Percentiles rank a stretch among this genome's conserved stretches.
These are phyloP conservation scores for Sicyos baderoa DNA, from an alignment of 306 rosid species.

Conservation along the genomic window DNA sequence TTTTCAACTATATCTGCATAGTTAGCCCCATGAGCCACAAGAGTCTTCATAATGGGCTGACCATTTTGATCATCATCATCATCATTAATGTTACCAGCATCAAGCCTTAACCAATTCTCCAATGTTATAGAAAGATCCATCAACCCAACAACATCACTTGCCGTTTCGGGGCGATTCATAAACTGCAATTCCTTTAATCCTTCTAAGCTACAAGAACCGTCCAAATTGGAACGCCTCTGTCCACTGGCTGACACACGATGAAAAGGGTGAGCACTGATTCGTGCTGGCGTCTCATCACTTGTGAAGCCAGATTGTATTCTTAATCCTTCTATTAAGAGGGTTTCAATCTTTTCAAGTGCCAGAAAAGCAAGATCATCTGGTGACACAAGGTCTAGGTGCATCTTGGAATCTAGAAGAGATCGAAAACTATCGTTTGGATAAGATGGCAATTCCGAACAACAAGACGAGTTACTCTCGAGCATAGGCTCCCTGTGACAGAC, in stretches of 20 bases:
- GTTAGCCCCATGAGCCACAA: slow-evolving; percentile 47
- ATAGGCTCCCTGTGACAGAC: slow-evolving; percentile 37
- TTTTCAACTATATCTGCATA: slow-evolving; percentile 32
- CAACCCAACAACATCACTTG: slow-evolving; percentile 28
- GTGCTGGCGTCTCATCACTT: slow-evolving; percentile 42
- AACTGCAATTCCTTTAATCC: slow-evolving; percentile 26
- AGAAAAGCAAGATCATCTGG: slow-evolving; percentile 44
- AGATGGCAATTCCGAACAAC: slow-evolving; percentile 24
- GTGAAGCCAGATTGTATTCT: slow-evolving; percentile 55
- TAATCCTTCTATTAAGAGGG: slow-evolving; percentile 58
- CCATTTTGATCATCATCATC: slow-evolving; percentile 29
- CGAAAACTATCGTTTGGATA: slow-evolving; percentile 12
- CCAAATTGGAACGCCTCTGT: slow-evolving; percentile 16
- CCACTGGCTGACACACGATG: slow-evolving; percentile 14
- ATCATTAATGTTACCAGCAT: slow-evolving; percentile 44
- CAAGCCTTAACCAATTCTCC: slow-evolving; percentile 64
- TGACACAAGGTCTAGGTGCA: slow-evolving; percentile 26
- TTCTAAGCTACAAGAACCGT: slow-evolving; percentile 19
- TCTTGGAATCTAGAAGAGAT: slow-evolving; percentile 21
- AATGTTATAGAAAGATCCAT: slow-evolving; percentile 46
- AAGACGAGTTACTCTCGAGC: slow-evolving; percentile 20
- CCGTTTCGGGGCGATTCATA: slow-evolving; percentile 15
- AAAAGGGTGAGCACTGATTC: slow-evolving; percentile 25
- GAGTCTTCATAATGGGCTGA: slow-evolving; percentile 31
- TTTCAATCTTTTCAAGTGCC: slow-evolving; percentile 40